Base-by-base conservation (phyloP, 1,284 basidiomycete species). In the Marasmius tenuissimus region DNA sequence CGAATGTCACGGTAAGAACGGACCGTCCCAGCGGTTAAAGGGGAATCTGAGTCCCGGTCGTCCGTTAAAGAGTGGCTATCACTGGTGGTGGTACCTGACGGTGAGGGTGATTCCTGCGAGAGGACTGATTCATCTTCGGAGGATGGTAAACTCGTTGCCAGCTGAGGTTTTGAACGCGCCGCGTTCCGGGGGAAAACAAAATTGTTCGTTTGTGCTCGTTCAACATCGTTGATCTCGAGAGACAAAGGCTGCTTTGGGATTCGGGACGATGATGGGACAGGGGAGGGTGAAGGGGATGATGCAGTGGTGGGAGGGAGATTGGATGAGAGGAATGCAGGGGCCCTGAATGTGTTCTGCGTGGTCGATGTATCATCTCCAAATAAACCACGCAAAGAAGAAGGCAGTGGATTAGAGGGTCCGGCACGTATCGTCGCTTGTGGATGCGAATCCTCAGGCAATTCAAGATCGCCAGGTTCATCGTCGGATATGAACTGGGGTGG, bases 381-480 rank as follows among this genome's bases (percentile, higher is more conserved):
- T 16, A 93, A 76, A 62, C 78, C 75, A 0, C 90, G 87, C 20
- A 93, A 75, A 4, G 89, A 92, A 1, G 85, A 83, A 3, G 91
- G 91, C n/a, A 92, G 69, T 53, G 82, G 62, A 39, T 62, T 58
- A 27, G 40, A 42, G 9, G 56, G 77, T 12, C 81, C 72, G 34
- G 81, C 62, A 18, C 61, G 58, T 37, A 65, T 62, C n/a, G 63
- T 65, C 9, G 61, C 50, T 51, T 65, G 63, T 4, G 63, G 34
- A n/a, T 52, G 61, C 3, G 54, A 58, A 20, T 56, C 59, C 38
- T 75, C 71, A 56, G 73, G 72, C 10, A 66, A 27, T 12, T 65
- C 62, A 57, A 68, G 65, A 51, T 73, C 70, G 18, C 71, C 57
- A 16, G 70, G 65, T 16, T 70, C 69, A 18, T 67, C 71, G 20